Conservation (phyloP, 176 grass and related monocot genomes). For the Aegilops sharonensis region DNA sequence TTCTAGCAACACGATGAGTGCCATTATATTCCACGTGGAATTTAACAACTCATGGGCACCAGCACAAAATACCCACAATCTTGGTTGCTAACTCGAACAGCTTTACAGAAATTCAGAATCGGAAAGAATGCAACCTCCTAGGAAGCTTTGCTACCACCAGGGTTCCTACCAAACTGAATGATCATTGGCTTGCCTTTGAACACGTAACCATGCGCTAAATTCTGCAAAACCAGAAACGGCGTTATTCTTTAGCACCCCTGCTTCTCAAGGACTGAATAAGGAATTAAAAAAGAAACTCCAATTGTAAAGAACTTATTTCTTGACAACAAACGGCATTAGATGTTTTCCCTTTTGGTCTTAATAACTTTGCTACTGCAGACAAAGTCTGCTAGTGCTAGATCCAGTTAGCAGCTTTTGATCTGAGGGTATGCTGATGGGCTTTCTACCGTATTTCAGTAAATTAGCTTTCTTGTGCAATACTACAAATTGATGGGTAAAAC, state of each 20-base stretch:
- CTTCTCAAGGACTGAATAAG: neutral
- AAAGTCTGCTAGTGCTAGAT: neutral
- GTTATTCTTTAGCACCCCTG: neutral
- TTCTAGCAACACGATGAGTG: neutral
- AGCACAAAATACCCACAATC: neutral
- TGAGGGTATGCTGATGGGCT: neutral
- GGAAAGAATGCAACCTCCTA: neutral
- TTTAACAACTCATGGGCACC: neutral
- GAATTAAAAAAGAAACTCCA: neutral
- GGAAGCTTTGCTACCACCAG: constrained; percentile 60
- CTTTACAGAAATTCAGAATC: constrained; percentile 7
- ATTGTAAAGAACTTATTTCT: neutral
- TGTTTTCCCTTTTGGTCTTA: neutral
- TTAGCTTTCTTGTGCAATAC: neutral
- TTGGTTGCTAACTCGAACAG: neutral
- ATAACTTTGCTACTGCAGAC: neutral
- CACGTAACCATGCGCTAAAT: constrained; percentile 74
- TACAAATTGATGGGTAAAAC: neutral
- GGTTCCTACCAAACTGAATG: constrained; percentile 89
- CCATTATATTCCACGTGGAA: neutral
- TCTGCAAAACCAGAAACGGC: constrained; percentile 57
- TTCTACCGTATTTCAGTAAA: neutral
- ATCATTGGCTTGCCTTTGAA: constrained; percentile 94
- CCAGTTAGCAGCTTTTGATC: neutral
- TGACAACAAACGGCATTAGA: neutral